Conservation (phyloP, 2,329 filamentous ascomycete species). For the Reticulascus tulasneorum region DNA sequence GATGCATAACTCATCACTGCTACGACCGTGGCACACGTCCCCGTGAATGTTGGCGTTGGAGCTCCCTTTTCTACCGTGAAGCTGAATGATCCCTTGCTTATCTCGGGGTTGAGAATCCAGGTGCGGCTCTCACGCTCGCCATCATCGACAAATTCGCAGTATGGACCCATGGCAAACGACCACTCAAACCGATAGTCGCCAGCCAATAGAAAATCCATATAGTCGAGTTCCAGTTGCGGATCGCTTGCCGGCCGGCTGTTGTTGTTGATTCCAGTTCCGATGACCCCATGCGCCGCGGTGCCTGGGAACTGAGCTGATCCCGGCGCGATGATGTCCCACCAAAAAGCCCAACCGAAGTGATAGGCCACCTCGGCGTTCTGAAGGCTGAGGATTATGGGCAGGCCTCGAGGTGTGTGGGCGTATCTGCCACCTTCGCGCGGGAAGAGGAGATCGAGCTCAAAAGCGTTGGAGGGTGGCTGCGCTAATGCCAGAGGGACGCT, state of each 20-base stretch:
- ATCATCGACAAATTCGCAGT: constrained; percentile 13
- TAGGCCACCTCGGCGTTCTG: constrained; percentile 13
- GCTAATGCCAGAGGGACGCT: constrained; percentile 7
- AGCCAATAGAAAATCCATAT: constrained; percentile 8
- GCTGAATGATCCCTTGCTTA: constrained; percentile 3
- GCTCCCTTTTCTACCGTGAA: not conserved
- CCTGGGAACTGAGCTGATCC: constrained; percentile 10
- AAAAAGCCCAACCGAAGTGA: constrained; percentile 12
- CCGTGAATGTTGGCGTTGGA: constrained; percentile 5
- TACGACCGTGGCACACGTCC: constrained; percentile 1
- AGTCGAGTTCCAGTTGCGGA: constrained; percentile 9
- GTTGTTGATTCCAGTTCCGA: constrained; percentile 10
- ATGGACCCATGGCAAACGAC: constrained; percentile 10
- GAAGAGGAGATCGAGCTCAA: constrained; percentile 14
- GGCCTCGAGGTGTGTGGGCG: constrained; percentile 8
- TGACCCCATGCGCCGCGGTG: constrained; percentile 9
- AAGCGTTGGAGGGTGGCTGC: constrained; percentile 10
- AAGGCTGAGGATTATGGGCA: constrained; percentile 11
- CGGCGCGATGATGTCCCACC: constrained; percentile 11
- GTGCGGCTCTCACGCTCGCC: too few relatives aligned
- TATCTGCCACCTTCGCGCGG: constrained; percentile 11
- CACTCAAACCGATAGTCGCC: constrained; percentile 13
- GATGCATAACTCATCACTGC: constrained; percentile 1
- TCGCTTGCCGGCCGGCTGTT: constrained; percentile 8
- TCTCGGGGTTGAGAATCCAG: too few relatives aligned